Evolutionary conservation across 2,329 filamentous ascomycete genomes (phyloP), one percentile per base, ranked within the genome.

Genomic region (Thielaviopsis euricoi): DNA sequence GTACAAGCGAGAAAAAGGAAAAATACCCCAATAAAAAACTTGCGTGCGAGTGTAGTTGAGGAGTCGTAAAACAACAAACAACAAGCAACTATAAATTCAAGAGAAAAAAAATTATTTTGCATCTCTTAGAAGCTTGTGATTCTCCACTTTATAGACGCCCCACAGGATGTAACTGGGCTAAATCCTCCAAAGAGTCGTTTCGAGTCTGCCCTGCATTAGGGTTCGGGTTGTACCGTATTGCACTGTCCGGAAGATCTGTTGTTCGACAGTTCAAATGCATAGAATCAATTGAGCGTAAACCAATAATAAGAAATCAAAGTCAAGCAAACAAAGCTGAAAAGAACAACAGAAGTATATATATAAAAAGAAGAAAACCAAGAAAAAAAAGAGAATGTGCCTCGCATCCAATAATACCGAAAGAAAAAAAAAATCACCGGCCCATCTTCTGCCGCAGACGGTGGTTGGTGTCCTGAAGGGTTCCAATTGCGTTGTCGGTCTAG

Each of bases 401-500:
- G 29, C 29, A 33, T 33, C 29, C 29, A 33, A 33, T 10, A 33
- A 33, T 10, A 33, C 29, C 6, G n/a, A 52, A 50, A 46, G 23
- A 37, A 22, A 37, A 22, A 25, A 17, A 12, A 13, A 19, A n/a
- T 57, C 40, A 60, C 54, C 52, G 54, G 37, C 58, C 58, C 58
- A 60, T 60, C 51, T 60, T 60, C 58, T 60, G 58, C 46, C 54
- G 55, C 33, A 60, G 58, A 46, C 58, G 58, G 50, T 60, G 54
- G 58, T 60, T 60, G 12, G 58, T 60, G 55, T 60, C 55, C 46
- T 57, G 55, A 15, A 57, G 37, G 22, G 58, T 57, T 49, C 55
- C 53, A 49, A 61, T 61, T 64, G 95, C 87, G 64, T 76, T 79
- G 68, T 95, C 89, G 71, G 84, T 91, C 87, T 88, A 68, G 57